Conservation (phyloP, 2,329 filamentous ascomycete genomes). For the Hypoxylon rubiginosum region DNA sequence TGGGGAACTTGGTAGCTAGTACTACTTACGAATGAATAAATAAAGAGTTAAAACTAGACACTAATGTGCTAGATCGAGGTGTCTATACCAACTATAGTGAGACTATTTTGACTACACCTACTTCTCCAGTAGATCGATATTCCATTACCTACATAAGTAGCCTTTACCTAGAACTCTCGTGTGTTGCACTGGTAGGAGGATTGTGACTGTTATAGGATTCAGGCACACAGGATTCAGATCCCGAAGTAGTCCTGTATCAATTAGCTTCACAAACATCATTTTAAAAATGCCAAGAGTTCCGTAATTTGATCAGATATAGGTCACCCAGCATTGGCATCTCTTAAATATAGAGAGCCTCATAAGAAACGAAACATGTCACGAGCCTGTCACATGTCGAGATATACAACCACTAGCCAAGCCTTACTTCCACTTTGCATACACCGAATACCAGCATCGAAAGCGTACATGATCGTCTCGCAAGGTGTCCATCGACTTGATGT, state of each 20-base stretch:
- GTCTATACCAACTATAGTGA: neutral
- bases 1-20: neutral
- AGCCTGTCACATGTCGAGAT: neutral
- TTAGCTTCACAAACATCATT: neutral
- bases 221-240: too few species aligned
- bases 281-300: too few species aligned
- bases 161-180: too few species aligned
- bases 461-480: neutral
- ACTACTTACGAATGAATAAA: conserved; percentile 24
- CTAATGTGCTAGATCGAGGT: neutral
- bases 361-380: neutral
- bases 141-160: too few species aligned
- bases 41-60: conserved; percentile 5
- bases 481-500: conserved; percentile 10
- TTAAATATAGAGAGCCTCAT: neutral
- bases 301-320: too few species aligned
- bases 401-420: neutral
- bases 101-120: neutral
- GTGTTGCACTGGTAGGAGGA: too few species aligned
- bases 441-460: conserved; percentile 6
- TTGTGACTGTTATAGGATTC: too few species aligned
- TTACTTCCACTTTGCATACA: conserved; percentile 13
- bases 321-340: neutral
- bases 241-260: neutral
- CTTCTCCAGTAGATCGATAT: neutral